Evolutionary conservation across 2,329 filamentous ascomycete genomes (phyloP).

Genomic region (Trichoderma brevicompactum): DNA sequence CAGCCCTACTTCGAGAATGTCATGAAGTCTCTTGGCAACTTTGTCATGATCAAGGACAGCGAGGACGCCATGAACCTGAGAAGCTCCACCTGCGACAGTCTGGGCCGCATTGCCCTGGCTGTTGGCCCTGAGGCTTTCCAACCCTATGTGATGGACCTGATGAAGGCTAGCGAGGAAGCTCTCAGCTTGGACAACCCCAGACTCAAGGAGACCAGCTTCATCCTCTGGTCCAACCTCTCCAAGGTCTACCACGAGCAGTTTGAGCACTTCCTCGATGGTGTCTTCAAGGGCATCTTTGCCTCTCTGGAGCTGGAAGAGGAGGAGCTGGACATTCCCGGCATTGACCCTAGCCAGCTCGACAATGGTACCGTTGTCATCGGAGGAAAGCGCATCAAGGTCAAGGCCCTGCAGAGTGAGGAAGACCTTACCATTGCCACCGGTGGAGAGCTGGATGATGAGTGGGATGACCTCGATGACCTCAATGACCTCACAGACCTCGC

Average conservation of each 20-base stretch:
- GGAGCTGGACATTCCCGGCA: slow-evolving; percentile 76
- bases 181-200: slow-evolving; percentile 86
- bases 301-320: slow-evolving; percentile 88
- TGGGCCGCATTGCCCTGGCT: slow-evolving; percentile 89
- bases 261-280: slow-evolving; percentile 74
- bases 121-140: slow-evolving; percentile 87
- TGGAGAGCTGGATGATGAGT: slow-evolving; percentile 49
- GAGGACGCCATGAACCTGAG: slow-evolving; percentile 90
- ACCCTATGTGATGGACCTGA: slow-evolving; percentile 86
- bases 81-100: slow-evolving; percentile 86
- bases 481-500: slow-evolving; percentile 84
- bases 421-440: slow-evolving; percentile 61
- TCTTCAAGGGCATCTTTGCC: slow-evolving; percentile 79
- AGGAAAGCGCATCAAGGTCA: slow-evolving; percentile 85
- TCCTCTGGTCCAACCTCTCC: slow-evolving; percentile 91
- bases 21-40: slow-evolving; percentile 86
- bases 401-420: slow-evolving; percentile 57
- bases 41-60: slow-evolving; percentile 82
- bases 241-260: slow-evolving; percentile 91
- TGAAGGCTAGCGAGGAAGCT: slow-evolving; percentile 91
- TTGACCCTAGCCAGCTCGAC: slow-evolving; percentile 61
- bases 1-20: slow-evolving; percentile 88
- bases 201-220: slow-evolving; percentile 94
- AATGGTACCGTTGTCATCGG: slow-evolving; percentile 77
- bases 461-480: slow-evolving; percentile 73